phyloP scores from a whole-genome alignment of 257 asterid genomes.

The Petrea volubilis region DNA sequence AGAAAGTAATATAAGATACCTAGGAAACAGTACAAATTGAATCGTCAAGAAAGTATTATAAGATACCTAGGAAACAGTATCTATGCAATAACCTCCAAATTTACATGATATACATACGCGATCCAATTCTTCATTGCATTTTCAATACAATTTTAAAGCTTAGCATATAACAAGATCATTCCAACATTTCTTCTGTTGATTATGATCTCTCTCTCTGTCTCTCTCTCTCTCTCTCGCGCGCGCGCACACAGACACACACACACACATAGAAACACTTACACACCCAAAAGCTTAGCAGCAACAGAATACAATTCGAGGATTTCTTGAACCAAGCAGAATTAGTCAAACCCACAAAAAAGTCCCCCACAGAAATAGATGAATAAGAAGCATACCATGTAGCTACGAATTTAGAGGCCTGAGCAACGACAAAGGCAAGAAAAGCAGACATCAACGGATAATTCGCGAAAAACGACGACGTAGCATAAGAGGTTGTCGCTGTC shows the following conservation, averaged over 20 bases:
- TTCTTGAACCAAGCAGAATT: not conserved
- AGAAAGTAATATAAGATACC: not conserved
- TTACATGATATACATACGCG: not conserved
- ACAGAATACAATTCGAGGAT: conserved; percentile 16
- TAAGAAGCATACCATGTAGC: conserved; percentile 48
- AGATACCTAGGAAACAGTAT: not conserved
- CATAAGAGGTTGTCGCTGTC: conserved; percentile 29
- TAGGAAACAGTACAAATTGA: not conserved
- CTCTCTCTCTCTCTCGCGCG: too few relatives aligned
- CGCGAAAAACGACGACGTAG: conserved; percentile 39
- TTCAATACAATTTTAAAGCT: not conserved
- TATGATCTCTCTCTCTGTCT: not conserved
- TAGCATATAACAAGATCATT: not conserved
- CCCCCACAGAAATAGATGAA: not conserved
- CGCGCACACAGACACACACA: not conserved
- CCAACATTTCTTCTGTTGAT: not conserved
- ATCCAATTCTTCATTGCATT: not conserved
- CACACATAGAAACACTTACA: not conserved
- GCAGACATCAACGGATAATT: conserved; percentile 70
- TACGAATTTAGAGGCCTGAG: conserved; percentile 66
- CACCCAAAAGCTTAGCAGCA: not conserved
- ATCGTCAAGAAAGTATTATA: not conserved
- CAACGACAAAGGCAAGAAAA: conserved; percentile 67
- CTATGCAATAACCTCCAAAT: not conserved
- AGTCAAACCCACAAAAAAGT: not conserved